Evolutionary conservation across 306 rosid species (phyloP), one percentile per base, ranked within the genome.

Genomic region (Vigna nakashimae): DNA sequence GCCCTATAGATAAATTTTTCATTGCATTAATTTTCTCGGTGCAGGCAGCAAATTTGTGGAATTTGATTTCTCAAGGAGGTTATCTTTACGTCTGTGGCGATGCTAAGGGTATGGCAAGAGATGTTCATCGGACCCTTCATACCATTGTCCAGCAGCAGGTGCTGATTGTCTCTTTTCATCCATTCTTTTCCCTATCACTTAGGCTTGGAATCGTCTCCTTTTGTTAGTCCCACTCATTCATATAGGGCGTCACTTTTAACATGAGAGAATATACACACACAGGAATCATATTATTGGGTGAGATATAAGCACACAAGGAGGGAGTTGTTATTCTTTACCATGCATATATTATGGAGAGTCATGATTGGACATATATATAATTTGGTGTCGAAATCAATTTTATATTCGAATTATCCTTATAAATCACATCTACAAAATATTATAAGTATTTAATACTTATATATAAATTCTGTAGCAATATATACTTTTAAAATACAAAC

Each of bases 21-120:
- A 20, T 49, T 5, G 43, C 70, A 40, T 70, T 60, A 46, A 75
- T 76, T 71, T 72, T 84, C 59, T 16, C 12, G 74, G 43, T 77
- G 59, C 93, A 91, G 91, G 89, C 93, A 53, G 88, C 84, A 15
- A 2, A 80, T 43, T 17, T 85, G 38, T 91, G 96, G 96, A 82
- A 79, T 82, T 49, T 89, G 79, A 76, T 89, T 38, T 87, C 90
- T 38, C 85, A 80, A 69, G 96, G 93, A 18, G 96, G 83, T 30
- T 91, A 91, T 71, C 76, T 91, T 68, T 91, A 91, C 43, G 96
- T 91, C 71, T 91, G 96, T 82, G 96, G 96, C 76, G 96, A 91
- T 79, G 96, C 96, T 30, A 91, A 89, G 87, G 96, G 93, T 34
- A 91, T 91, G 96, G 96, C 96, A 20, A 82, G 83, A 53, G 93